Conservation (phyloP, 139 green algal species). For the Monoraphidium neglectum region DNA sequence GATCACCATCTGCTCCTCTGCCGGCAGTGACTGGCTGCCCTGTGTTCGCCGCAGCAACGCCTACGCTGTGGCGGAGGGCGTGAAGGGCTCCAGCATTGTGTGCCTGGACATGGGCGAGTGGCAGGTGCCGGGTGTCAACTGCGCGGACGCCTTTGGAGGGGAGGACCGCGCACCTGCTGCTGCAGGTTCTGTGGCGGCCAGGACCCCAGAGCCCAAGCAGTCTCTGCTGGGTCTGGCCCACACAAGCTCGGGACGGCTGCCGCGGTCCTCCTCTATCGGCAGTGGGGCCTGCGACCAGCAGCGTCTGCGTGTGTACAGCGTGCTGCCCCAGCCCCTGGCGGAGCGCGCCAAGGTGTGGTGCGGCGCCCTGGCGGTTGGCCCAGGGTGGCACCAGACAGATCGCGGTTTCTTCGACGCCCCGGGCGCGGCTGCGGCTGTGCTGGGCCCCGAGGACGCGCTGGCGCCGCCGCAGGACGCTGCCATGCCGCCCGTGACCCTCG, state of each 20-base stretch:
- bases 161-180: too few species aligned
- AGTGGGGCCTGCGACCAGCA: not conserved
- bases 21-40: too few species aligned
- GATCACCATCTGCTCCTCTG: too few species aligned
- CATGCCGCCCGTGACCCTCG: not conserved
- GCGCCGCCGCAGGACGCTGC: not conserved
- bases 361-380: not conserved
- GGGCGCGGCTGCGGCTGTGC: not conserved
- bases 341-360: not conserved
- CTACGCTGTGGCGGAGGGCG: too few species aligned
- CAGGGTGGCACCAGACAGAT: not conserved
- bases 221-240: too few species aligned
- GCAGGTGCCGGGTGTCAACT: too few species aligned
- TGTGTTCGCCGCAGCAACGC: too few species aligned
- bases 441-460: not conserved
- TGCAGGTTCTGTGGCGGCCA: too few species aligned
- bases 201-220: too few species aligned
- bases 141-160: too few species aligned
- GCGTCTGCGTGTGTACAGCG: conserved; percentile 8
- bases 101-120: too few species aligned
- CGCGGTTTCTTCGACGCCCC: conserved; percentile 16
- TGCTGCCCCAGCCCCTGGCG: conserved; percentile 2
- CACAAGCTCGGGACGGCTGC: not conserved
- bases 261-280: not conserved
- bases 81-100: too few species aligned